Conservation (phyloP, 352 stramenopile genomes). For the Phytophthora nicotianae region DNA sequence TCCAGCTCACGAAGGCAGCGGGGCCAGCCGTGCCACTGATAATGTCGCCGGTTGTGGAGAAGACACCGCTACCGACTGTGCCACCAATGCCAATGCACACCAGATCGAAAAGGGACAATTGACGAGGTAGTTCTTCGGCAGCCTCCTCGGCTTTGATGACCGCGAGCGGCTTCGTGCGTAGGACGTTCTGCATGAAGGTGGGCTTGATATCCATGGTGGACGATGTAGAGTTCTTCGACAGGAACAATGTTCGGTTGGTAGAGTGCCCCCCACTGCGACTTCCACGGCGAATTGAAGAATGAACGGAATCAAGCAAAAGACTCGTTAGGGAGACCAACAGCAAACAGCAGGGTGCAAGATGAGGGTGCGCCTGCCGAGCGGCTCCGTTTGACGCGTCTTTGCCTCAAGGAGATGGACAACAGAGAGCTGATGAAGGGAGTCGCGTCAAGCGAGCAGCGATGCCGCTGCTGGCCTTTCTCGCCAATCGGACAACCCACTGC, state of each 20-base stretch:
- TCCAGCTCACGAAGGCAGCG: constrained; percentile 80
- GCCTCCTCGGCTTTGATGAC: constrained; percentile 82
- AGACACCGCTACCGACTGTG: constrained; percentile 92
- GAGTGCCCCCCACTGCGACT: constrained; percentile 17
- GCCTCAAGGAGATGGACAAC: constrained; percentile 24
- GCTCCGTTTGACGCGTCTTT: constrained; percentile 30
- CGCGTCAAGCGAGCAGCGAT: constrained; percentile 4
- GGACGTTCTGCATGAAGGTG: constrained; percentile 53
- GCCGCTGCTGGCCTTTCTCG: constrained; percentile 13
- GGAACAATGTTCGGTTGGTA: neutral
- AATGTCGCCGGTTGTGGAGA: constrained; percentile 82
- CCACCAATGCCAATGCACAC: constrained; percentile 92
- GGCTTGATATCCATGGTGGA: constrained; percentile 37
- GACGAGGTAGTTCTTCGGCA: constrained; percentile 63
- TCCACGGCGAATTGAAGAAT: constrained; percentile 30
- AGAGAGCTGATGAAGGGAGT: constrained; percentile 23
- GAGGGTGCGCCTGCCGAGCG: constrained; percentile 6
- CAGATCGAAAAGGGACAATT: constrained; percentile 89
- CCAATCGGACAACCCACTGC: constrained; percentile 2
- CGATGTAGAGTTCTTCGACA: constrained; percentile 7
- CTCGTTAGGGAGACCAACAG: constrained; percentile 1
- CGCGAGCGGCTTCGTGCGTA: constrained; percentile 75
- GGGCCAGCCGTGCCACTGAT: constrained; percentile 83
- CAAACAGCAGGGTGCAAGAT: constrained; percentile 4
- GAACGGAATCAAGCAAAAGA: neutral